Base-by-base conservation (phyloP, 208 protist genomes). In the Leishmania amazonensis region DNA sequence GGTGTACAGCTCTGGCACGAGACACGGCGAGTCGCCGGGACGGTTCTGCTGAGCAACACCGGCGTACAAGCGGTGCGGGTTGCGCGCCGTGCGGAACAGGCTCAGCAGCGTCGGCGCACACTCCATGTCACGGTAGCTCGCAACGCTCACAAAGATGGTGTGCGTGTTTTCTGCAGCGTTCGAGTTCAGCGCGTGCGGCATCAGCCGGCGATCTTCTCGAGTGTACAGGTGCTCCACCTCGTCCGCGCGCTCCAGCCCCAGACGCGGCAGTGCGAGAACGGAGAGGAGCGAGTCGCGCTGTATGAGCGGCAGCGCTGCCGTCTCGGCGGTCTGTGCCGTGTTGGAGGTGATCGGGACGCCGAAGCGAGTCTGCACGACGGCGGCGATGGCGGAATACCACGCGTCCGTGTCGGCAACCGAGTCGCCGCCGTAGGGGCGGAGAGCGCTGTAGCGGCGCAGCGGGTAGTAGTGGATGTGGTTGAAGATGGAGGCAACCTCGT, bases 131-230 rank as follows among this genome's bases (percentile, higher is more conserved):
- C 96, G 88, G 89, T 92, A 99, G 85, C 92, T 96, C 13, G 94
- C 94, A 57, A 99, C 85, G 57, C 86, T 97, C 31, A 98, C 85
- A 84, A 99, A 99, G 47, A 99, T 90, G n/a, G 88, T 95, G 40
- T 47, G 51, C 49, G 42, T 75, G 49, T 86, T 81, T 38, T 78
- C 78, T 58, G 58, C 74, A 11, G 74, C 75, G n/a, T 24, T 72
- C 21, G 70, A 19, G 53, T 68, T 38, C 60, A 82, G 79, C 49
- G 57, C 83, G 4, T n/a, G n/a, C 45, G 78, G 75, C 53, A 83
- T 83, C 62, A 78, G 73, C 58, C 24, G 65, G 42, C 40, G 53
- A 62, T 82, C 83, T 49, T 73, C 73, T 53, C 13, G 42, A 53
- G 73, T 62, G 74, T 38, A 47, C 78, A 83, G 79, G 57, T 74